These are phyloP conservation scores for Penicillium sp. DNA, from an alignment of 2,329 filamentous ascomycete species.

Conservation along the genomic window DNA sequence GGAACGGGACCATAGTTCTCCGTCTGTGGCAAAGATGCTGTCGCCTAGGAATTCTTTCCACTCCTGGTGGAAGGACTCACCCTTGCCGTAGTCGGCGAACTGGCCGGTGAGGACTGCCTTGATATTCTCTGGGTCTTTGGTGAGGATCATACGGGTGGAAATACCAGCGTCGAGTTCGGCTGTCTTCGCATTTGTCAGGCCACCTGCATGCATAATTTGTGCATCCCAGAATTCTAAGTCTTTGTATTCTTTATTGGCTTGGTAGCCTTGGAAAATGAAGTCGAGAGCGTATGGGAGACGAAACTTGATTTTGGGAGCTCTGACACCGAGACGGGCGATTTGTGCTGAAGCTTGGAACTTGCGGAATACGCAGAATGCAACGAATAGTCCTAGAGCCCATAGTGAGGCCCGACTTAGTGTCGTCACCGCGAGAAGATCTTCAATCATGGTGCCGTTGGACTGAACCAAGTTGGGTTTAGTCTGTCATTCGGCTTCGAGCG, in stretches of 20 bases:
- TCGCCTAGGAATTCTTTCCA: conserved; percentile 82
- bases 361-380: conserved; percentile 37
- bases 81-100: conserved; percentile 84
- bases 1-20: conserved; percentile 73
- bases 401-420: conserved; percentile 44
- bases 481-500: background rate
- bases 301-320: conserved; percentile 34
- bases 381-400: conserved; percentile 39
- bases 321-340: conserved; percentile 35
- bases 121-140: conserved; percentile 82
- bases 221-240: conserved; percentile 62
- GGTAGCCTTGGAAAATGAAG: conserved; percentile 59
- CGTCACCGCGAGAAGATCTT: conserved; percentile 46
- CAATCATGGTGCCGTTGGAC: conserved; percentile 43
- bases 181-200: conserved; percentile 25
- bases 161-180: conserved; percentile 32
- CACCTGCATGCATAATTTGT: conserved; percentile 45
- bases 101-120: conserved; percentile 87
- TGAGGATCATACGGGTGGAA: conserved; percentile 63
- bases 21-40: conserved; percentile 79
- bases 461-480: background rate
- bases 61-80: conserved; percentile 65
- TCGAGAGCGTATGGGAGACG: conserved; percentile 55
- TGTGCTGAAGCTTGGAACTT: conserved; percentile 30
- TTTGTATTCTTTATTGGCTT: conserved; percentile 51